Evolutionary conservation across 805 yeast genomes (phyloP).

Genomic region (Kuraishia floccosa): DNA sequence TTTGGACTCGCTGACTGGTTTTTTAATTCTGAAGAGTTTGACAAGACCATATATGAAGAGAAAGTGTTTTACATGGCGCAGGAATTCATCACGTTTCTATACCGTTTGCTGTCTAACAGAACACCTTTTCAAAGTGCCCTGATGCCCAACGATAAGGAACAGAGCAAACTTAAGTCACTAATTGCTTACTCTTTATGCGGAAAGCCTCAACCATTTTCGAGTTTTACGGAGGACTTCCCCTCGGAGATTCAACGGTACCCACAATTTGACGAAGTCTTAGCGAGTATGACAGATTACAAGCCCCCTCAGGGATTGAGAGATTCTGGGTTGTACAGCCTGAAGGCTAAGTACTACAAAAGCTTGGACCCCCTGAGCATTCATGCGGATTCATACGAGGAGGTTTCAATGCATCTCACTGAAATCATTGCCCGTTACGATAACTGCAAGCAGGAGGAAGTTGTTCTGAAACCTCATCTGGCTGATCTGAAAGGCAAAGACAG

Average conservation of each 20-base stretch:
- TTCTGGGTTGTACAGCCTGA: slow-evolving; percentile 56
- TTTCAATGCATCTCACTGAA: slow-evolving; percentile 33
- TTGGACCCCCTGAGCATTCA: slow-evolving; percentile 50
- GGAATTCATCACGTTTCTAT: slow-evolving; percentile 29
- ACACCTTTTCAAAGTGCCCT: not conserved
- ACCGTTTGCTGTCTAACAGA: slow-evolving; percentile 20
- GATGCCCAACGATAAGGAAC: too few relatives aligned
- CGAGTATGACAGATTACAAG: slow-evolving; percentile 46
- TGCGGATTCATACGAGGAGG: slow-evolving; percentile 40
- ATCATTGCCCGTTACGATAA: slow-evolving; percentile 26
- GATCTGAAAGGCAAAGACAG: slow-evolving; percentile 16
- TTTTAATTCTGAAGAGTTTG: slow-evolving; percentile 18
- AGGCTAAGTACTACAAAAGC: slow-evolving; percentile 25
- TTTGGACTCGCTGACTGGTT: slow-evolving; percentile 50
- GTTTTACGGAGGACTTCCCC: too few relatives aligned
- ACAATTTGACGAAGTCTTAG: slow-evolving; percentile 36
- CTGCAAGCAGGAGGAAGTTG: slow-evolving; percentile 26
- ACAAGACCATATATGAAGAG: slow-evolving; percentile 35
- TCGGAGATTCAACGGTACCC: slow-evolving; percentile 21
- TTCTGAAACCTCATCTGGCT: slow-evolving; percentile 34
- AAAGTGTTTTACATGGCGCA: slow-evolving; percentile 29
- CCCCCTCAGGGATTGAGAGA: slow-evolving; percentile 61
- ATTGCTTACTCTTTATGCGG: too few relatives aligned
- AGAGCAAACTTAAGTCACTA: too few relatives aligned
- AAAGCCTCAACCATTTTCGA: too few relatives aligned